A percentile compares a stretch with the other conserved stretches of the same genome.
These are phyloP conservation scores for Chondrus crispus DNA, from an alignment of 23 red algal species.

Conservation along the genomic window DNA sequence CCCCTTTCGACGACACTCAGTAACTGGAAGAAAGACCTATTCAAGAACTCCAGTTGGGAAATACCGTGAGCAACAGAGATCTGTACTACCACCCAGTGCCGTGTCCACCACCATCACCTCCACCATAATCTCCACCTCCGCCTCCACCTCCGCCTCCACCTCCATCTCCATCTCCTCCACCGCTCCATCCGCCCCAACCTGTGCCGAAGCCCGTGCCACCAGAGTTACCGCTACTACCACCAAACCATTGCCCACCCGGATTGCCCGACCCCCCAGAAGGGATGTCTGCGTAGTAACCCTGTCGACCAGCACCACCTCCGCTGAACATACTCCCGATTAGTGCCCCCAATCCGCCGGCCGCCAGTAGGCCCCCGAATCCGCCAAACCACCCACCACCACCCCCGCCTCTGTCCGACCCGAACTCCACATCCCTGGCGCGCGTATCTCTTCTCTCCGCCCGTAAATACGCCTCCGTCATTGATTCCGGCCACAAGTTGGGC, in stretches of 20 bases:
- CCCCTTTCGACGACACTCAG: no score
- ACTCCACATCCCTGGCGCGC: background rate
- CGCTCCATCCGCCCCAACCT: background rate
- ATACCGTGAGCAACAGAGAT: no score
- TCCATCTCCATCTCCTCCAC: background rate
- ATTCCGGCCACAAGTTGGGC: conserved; percentile 34
- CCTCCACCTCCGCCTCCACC: conserved; percentile 7
- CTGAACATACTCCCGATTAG: background rate
- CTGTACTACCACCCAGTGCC: conserved; percentile 27
- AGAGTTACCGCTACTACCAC: background rate
- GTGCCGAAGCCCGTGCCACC: conserved; percentile 1
- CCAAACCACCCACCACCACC: background rate
- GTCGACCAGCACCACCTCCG: background rate
- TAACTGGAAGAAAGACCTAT: background rate
- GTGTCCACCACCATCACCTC: conserved; percentile 51
- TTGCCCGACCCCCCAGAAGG: background rate
- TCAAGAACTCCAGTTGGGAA: background rate
- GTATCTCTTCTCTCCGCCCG: no score
- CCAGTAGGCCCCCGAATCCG: conserved; percentile 11
- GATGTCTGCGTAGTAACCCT: background rate
- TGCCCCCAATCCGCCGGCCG: conserved; percentile 39
- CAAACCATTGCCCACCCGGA: conserved; percentile 12
- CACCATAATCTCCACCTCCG: background rate
- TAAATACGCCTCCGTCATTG: conserved; percentile 24
- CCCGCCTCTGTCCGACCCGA: background rate